phyloP scores from a whole-genome alignment of 306 rosid species.

The Fragaria vesca region DNA sequence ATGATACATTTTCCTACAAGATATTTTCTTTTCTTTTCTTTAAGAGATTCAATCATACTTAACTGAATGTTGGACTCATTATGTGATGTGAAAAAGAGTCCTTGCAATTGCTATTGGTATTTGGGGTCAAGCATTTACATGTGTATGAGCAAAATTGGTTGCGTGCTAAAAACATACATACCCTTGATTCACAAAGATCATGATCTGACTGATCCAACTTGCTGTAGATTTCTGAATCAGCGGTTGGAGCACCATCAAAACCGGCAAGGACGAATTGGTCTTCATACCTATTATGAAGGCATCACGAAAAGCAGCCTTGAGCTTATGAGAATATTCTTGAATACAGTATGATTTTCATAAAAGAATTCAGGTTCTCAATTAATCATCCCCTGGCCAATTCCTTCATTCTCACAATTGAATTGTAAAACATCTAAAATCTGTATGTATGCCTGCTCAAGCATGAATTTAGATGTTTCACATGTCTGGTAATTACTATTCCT shows the following conservation, averaged over 20 bases:
- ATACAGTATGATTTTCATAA: not conserved
- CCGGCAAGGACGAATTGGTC: constrained; percentile 75
- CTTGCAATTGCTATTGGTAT: not conserved
- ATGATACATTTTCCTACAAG: not conserved
- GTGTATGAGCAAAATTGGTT: constrained; percentile 2
- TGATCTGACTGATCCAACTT: constrained; percentile 73
- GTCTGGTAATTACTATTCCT: not conserved
- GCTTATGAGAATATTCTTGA: constrained; percentile 10
- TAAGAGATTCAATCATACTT: not conserved
- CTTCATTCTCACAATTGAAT: not conserved
- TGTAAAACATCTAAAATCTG: not conserved
- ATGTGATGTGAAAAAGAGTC: not conserved
- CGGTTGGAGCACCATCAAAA: constrained; percentile 93
- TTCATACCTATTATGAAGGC: constrained; percentile 52
- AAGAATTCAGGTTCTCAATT: not conserved
- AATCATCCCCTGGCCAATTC: not conserved
- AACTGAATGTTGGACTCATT: not conserved
- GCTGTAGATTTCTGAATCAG: constrained; percentile 70
- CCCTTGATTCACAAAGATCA: constrained; percentile 79
- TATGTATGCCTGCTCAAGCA: not conserved
- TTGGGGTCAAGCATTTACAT: not conserved
- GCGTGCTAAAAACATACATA: constrained; percentile 30
- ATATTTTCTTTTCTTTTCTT: not conserved
- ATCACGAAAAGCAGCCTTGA: constrained; percentile 22
- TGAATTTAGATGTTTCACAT: constrained; percentile 2